Percentiles rank a stretch among this genome's conserved stretches.
Conservation (phyloP, 106 monocot genomes). For the Dendrobium catenatum region DNA sequence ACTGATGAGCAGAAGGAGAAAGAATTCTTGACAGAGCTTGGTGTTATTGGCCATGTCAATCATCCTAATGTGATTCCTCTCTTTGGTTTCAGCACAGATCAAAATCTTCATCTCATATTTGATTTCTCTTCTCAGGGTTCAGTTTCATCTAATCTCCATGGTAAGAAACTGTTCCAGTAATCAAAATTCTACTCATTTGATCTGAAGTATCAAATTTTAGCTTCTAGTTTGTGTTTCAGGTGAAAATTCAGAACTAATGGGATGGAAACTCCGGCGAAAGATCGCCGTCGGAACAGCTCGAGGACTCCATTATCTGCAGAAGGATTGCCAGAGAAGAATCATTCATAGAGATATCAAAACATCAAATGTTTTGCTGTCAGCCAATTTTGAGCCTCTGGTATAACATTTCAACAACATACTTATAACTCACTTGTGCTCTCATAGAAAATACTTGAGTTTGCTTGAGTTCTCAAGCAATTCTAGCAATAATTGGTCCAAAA, state of each 20-base stretch:
- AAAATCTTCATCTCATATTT: constrained; percentile 48
- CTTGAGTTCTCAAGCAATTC: too few species aligned
- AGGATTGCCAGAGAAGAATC: constrained; percentile 61
- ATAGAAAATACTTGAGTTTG: too few species aligned
- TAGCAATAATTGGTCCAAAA: too few species aligned
- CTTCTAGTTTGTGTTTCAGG: constrained; percentile 10
- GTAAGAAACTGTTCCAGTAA: constrained; percentile 9
- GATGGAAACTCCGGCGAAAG: constrained; percentile 37
- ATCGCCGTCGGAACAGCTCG: constrained; percentile 36
- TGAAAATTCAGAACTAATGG: constrained; percentile 29
- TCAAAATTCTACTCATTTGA: neutral
- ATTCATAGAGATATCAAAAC: constrained; percentile 73
- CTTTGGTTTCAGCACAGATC: constrained; percentile 60
- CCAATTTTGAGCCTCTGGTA: constrained; percentile 53
- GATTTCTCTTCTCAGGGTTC: constrained; percentile 59
- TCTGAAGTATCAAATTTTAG: neutral
- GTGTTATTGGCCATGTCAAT: constrained; percentile 47
- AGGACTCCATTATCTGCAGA: constrained; percentile 59
- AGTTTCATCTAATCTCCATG: constrained; percentile 49
- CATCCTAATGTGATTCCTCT: constrained; percentile 56
- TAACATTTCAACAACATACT: neutral
- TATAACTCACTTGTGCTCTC: too few species aligned
- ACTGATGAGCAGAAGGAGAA: constrained; percentile 53
- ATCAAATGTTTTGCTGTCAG: constrained; percentile 48
- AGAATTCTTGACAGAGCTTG: constrained; percentile 64